Base-by-base conservation (phyloP, 805 yeast species). In the Sugiyamaella mastotermitis region DNA sequence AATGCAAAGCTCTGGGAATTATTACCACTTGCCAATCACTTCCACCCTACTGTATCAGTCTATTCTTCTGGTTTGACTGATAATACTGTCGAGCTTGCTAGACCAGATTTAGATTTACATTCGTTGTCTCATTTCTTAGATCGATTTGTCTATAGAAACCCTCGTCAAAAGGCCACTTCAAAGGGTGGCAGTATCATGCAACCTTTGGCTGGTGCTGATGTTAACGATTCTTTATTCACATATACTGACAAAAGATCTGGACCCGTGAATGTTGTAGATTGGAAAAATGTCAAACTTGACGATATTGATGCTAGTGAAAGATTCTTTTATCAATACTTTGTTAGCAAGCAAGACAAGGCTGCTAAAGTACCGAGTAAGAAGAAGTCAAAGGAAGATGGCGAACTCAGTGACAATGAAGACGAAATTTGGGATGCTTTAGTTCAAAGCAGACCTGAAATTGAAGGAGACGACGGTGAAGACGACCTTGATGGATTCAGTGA, bases 141-240 rank as follows among this genome's bases (percentile, higher is more conserved):
- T 62, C 76, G 94, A 60, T 92, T 94, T 64, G 96, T 92, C 27
- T 92, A 92, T 67, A 82, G 85, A 64, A 86, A 87, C 59, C 85
- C 96, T 33, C 86, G 85, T 65, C 81, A 77, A 52, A 83, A 81
- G 60, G 69, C 78, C 14, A 59, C 67, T 23, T 65, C 38, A 15
- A 79, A 83, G 57, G 97, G 97, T 53, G 69, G 82, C 3, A 86
- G 97, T 31, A 88, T 92, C 57, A 92, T 92, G 97, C 98, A 92
- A 68, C 97, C 98, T 35, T 69, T 92, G 48, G 87, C 94, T 31
- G 97, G 96, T 46, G 55, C 56, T 35, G 56, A 47, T 1, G 76
- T 85, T n/a, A 73, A 84, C 10, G 49, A 40, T 15, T 37, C 37
- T 17, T 22, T 48, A 13, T 40, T 40, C 11, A 37, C 40, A 16